Percentiles rank a stretch among this genome's conserved stretches.
phyloP scores from a whole-genome alignment of 345 rosid genomes.

The Populus euphratica region DNA sequence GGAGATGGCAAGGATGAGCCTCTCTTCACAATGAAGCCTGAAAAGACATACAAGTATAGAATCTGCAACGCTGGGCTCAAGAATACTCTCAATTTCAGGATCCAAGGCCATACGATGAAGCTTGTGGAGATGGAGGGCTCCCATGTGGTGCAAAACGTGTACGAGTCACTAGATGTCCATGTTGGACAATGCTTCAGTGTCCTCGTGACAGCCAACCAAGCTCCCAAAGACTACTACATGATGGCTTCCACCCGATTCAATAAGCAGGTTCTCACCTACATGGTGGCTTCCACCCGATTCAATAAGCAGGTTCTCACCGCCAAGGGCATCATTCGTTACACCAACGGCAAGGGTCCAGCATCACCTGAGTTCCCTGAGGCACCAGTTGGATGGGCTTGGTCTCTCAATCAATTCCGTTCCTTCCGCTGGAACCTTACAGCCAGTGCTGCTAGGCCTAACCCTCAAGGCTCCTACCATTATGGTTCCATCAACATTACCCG shows the following conservation, averaged over 20 bases:
- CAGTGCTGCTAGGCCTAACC: conserved; percentile 41
- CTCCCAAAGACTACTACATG: conserved; percentile 32
- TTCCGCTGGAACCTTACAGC: conserved; percentile 41
- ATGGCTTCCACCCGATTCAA: conserved; percentile 32
- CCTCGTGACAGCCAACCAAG: conserved; percentile 26
- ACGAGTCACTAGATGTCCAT: conserved; percentile 32
- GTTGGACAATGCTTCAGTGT: conserved; percentile 28
- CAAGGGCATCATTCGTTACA: conserved; percentile 23
- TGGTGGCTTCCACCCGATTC: conserved; percentile 34
- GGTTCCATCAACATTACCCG: conserved; percentile 37
- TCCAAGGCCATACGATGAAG: conserved; percentile 31
- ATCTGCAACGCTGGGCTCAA: conserved; percentile 31
- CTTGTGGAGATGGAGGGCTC: conserved; percentile 37
- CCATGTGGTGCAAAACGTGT: conserved; percentile 28
- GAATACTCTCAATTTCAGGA: conserved; percentile 31
- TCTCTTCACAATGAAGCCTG: conserved; percentile 32
- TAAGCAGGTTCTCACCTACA: conserved; percentile 22
- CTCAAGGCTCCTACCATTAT: conserved; percentile 40
- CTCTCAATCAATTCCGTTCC: conserved; percentile 36
- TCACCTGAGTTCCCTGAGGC: conserved; percentile 27
- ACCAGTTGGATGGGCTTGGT: conserved; percentile 41
- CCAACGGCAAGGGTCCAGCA: conserved; percentile 21
- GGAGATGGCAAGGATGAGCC: conserved; percentile 23
- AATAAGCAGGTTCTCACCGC: conserved; percentile 19
- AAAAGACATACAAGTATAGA: conserved; percentile 35